phyloP scores from a whole-genome alignment of 176 grass and related monocot genomes.

The Oryza glumipatula region DNA sequence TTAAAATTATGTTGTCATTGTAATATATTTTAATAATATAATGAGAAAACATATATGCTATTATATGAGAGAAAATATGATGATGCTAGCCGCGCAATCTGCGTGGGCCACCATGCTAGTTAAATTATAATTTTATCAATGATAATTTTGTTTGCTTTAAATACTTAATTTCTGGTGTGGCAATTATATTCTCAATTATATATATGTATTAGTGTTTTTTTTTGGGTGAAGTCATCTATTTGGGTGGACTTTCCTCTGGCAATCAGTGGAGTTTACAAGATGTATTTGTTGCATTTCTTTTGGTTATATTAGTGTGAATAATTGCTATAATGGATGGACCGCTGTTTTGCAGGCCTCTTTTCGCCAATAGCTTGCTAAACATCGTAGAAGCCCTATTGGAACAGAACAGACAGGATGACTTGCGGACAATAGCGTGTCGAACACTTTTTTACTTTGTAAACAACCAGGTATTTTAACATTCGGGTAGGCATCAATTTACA shows the following conservation, averaged over 20 bases:
- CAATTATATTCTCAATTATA: not conserved
- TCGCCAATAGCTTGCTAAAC: conserved; percentile 83
- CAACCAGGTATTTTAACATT: conserved; percentile 69
- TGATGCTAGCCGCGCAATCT: too few relatives aligned
- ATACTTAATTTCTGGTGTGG: not conserved
- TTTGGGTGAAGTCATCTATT: not conserved
- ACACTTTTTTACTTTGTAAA: conserved; percentile 94
- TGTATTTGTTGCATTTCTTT: not conserved
- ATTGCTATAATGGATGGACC: conserved; percentile 19
- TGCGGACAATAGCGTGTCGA: conserved; percentile 75
- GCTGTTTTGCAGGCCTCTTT: conserved; percentile 79
- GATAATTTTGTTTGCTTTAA: not conserved
- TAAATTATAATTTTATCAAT: not conserved
- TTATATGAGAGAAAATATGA: too few relatives aligned
- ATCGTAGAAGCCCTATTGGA: conserved; percentile 85
- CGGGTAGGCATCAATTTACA: conserved; percentile 34
- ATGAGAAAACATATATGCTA: too few relatives aligned
- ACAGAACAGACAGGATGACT: conserved; percentile 81
- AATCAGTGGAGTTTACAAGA: conserved; percentile 5
- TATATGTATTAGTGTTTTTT: not conserved
- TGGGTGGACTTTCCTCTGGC: not conserved
- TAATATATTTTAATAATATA: too few relatives aligned
- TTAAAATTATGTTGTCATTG: too few relatives aligned
- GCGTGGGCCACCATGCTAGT: too few relatives aligned
- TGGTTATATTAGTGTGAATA: not conserved